phyloP scores from a whole-genome alignment of 2,329 filamentous ascomycete species.

The Helicocarpus griseus region DNA sequence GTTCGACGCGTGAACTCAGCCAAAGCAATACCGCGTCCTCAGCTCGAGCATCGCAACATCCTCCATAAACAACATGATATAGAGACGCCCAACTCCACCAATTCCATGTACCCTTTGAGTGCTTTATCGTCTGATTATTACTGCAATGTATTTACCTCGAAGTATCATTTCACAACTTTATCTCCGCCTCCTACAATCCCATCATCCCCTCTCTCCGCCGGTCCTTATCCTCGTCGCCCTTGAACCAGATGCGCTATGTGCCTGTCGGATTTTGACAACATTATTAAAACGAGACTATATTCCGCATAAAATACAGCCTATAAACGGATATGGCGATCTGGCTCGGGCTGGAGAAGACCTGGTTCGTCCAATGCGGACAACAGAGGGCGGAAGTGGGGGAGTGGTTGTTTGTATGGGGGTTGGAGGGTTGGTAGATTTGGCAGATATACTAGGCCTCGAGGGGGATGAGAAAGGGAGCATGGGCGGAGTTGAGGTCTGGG shows the following conservation, averaged over 20 bases:
- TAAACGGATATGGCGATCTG: conserved; percentile 85
- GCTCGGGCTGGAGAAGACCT: conserved; percentile 68
- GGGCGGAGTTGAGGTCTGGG: conserved; percentile 88
- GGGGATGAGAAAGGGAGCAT: conserved; percentile 54
- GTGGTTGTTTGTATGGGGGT: conserved; percentile 88
- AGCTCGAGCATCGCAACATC: background rate
- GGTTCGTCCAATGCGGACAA: conserved; percentile 76
- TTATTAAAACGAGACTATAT: conserved; percentile 98
- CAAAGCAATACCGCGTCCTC: background rate
- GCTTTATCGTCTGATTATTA: background rate
- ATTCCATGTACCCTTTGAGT: conserved; percentile 1
- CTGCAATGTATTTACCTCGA: conserved; percentile 85
- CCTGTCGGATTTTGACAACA: conserved; percentile 83
- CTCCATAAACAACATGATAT: conserved; percentile 1
- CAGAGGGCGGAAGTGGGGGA: conserved; percentile 73
- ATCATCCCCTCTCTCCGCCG: conserved; percentile 82
- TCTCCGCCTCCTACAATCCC: conserved; percentile 71
- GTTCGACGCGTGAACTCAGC: background rate
- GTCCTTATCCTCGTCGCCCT: conserved; percentile 87
- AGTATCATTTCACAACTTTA: conserved; percentile 85
- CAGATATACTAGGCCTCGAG: conserved; percentile 66
- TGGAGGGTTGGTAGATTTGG: conserved; percentile 82
- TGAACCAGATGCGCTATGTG: conserved; percentile 90
- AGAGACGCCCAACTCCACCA: background rate
- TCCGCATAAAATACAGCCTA: conserved; percentile 90